Base-by-base conservation (phyloP, 805 yeast species). In the Wickerhamiella musiphila region DNA sequence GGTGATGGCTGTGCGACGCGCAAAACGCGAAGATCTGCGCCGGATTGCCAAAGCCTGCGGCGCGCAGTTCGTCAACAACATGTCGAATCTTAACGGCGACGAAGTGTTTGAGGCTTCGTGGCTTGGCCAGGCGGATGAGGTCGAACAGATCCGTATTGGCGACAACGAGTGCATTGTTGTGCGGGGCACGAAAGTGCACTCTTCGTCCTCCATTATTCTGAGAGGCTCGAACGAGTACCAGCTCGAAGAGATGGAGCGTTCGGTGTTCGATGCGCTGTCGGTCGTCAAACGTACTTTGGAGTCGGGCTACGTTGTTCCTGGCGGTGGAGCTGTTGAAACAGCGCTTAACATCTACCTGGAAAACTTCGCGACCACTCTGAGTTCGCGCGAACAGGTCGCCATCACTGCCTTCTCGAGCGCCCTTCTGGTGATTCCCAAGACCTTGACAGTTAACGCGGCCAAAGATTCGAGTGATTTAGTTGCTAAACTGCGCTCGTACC, bases 301-400 rank as follows among this genome's bases (percentile, higher is more conserved):
- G 57, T 73, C 86, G 48, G 96, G 95, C 14, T 60, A 68, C 43
- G 84, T 92, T 36, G 98, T 90, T 5, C 96, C 98, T 26, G 99
- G 99, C 39, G 99, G 99, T 43, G 99, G 99, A 39, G 92, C 93
- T n/a, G 98, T 90, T 22, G 99, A 90, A 60, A 68, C 93, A 32
- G 96, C 96, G 2, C 66, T 90, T 51, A 84, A 83, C 60, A 83
- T 90, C 33, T 90, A 81, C 54, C 64, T 90, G 53, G 98, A 90
- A 57, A 86, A 81, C 54, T 90, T 90, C 57, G 98, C 98, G 31
- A 90, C 96, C 6, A 83, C 96, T 1, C 86, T 90, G 32, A 95
- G 96, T 3, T 81, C 94, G 13, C 72, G 98, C 50, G 98, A 90
- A 57, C 98, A 90, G 56, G 67, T 90, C 48, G 96, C 98, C 12